phyloP scores from a whole-genome alignment of 768 basidiomycete species.

The Sistotremastrum suecicum region DNA sequence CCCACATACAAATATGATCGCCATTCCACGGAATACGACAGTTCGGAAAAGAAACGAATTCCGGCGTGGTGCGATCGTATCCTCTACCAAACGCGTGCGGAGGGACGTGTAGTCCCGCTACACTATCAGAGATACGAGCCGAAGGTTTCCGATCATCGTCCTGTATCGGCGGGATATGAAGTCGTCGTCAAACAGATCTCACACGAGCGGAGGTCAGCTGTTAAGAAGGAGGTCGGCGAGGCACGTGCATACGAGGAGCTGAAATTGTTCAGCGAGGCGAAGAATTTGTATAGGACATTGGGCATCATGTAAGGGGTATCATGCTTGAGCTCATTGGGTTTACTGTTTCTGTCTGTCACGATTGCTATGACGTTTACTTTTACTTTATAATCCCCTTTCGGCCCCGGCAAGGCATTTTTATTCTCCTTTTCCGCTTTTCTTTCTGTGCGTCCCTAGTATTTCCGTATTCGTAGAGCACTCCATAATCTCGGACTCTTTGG shows the following conservation, averaged over 20 bases:
- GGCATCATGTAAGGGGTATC: slow-evolving; percentile 1
- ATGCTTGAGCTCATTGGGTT: too few species aligned
- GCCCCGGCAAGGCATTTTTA: too few species aligned
- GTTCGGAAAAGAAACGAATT: slow-evolving; percentile 73
- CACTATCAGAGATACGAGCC: slow-evolving; percentile 75
- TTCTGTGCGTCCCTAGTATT: too few species aligned
- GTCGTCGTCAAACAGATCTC: slow-evolving; percentile 63
- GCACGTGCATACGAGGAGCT: slow-evolving; percentile 21
- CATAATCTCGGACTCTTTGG: too few species aligned
- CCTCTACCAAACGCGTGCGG: slow-evolving; percentile 52
- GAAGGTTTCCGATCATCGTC: slow-evolving; percentile 83
- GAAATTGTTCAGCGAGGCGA: slow-evolving; percentile 3
- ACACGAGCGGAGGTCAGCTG: slow-evolving; percentile 38
- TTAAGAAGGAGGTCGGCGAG: slow-evolving; percentile 40
- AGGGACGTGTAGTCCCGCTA: slow-evolving; percentile 43
- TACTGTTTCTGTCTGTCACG: too few species aligned
- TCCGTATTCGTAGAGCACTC: too few species aligned
- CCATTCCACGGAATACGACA: slow-evolving; percentile 64
- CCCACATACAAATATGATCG: slow-evolving; percentile 96
- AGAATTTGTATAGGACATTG: slow-evolving; percentile 2
- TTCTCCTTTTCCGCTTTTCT: too few species aligned
- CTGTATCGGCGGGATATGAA: slow-evolving; percentile 67
- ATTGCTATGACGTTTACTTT: too few species aligned
- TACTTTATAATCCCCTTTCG: too few species aligned
- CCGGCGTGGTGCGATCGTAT: slow-evolving; percentile 98